Base-by-base conservation (phyloP, 2,329 filamentous ascomycete genomes). In the Fusarium austroafricanum region DNA sequence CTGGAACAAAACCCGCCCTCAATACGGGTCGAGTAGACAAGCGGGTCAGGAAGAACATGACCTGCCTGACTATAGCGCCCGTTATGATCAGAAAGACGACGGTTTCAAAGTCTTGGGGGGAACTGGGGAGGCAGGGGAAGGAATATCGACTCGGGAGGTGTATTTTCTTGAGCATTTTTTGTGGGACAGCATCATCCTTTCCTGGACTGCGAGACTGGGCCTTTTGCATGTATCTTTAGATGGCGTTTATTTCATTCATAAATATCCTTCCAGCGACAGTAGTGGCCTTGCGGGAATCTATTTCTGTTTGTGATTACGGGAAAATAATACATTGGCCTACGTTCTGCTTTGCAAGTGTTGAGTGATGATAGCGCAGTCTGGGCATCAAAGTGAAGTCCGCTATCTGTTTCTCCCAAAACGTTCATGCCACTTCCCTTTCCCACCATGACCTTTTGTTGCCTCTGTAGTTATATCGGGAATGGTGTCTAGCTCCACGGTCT, bases 351-450 rank as follows among this genome's bases (percentile, higher is more conserved):
- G 26, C 29, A 14, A 18, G 17, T 17, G 8, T 35, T n/a, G 18
- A 18, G 8, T 37, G 40, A 37, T 46, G 29, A 54, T 9, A 18
- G n/a, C 8, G 6, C 26, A 29, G 14, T 15, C 11, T 20, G 29
- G 29, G 14, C 17, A 39, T 44, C 17, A 46, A 9, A 28, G 18
- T 40, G 28, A 2, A n/a, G 14, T n/a, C 33, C 3, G 12, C 59
- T 65, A 86, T 67, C 84, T 77, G 21, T 77, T 80, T 68, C 75
- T 78, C 5, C 82, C 86, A 75, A 89, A 89, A 67, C 80, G 85
- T 76, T 89, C 86, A 70, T 89, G 87, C 87, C 87, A 89, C 69
- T 87, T 88, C 29, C 84, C 84, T 75, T 82, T 77, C 8, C 70
- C 75, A 15, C 69, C 71, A 2, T 71, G 68, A 37, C 62, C 62